These are phyloP conservation scores for Coccinonectria pachysandricola DNA, from an alignment of 2,329 filamentous ascomycete genomes.

Conservation along the genomic window DNA sequence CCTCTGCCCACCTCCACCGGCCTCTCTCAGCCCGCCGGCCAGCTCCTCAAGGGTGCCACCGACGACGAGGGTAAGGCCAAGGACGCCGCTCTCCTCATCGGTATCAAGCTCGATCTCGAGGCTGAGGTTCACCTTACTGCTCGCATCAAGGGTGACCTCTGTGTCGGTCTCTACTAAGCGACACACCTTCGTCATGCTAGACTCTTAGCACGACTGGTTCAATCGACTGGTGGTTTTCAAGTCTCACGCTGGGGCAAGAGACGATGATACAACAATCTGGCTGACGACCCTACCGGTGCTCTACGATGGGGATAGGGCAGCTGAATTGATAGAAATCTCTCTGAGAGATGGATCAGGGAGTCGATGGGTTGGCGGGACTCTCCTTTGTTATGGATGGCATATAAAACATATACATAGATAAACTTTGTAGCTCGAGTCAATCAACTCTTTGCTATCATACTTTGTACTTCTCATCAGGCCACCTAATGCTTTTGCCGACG, in stretches of 20 bases:
- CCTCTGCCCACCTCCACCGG: conserved; percentile 23
- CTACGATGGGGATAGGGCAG: conserved; percentile 2
- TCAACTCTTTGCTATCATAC: conserved; percentile 10
- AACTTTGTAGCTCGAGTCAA: conserved; percentile 11
- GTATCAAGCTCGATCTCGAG: conserved; percentile 54
- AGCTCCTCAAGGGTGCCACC: conserved; percentile 46
- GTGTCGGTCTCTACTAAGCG: conserved; percentile 28
- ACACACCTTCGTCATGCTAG: not conserved
- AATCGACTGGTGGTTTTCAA: conserved; percentile 1
- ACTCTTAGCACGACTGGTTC: too few species aligned
- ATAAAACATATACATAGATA: conserved; percentile 6
- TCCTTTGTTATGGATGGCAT: conserved; percentile 8
- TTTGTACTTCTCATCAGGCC: conserved; percentile 1
- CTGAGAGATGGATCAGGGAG: conserved; percentile 4
- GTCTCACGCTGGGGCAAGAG: conserved; percentile 6
- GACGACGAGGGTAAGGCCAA: conserved; percentile 48
- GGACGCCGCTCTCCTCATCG: conserved; percentile 46
- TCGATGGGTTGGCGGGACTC: conserved; percentile 7
- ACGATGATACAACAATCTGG: conserved; percentile 5
- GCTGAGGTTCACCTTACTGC: conserved; percentile 53
- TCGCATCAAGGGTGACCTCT: conserved; percentile 49
- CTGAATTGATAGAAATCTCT: conserved; percentile 1
- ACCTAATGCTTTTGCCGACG: not conserved
- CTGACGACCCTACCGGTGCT: conserved; percentile 2
- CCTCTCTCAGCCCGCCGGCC: conserved; percentile 26